Conservation (phyloP, 371 early-diverging fungal species). For the Mucor saturninus region DNA sequence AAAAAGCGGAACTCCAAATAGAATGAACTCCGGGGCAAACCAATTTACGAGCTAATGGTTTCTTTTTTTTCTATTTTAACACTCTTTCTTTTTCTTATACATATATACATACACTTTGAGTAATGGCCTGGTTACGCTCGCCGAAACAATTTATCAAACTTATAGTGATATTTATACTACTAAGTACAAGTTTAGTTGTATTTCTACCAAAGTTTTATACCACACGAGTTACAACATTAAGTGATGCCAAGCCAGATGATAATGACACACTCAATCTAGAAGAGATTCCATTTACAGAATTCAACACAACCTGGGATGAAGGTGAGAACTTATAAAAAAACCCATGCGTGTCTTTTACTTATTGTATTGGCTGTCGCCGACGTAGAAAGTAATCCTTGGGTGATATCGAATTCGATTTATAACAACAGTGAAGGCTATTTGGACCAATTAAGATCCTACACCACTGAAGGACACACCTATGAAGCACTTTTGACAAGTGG, state of each 20-base stretch:
- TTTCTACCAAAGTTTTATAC: slow-evolving; percentile 13
- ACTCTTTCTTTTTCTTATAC: not conserved
- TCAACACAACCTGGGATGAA: slow-evolving; percentile 28
- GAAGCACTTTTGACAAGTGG: slow-evolving; percentile 4
- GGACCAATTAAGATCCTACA: slow-evolving; percentile 21
- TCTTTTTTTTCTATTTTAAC: not conserved
- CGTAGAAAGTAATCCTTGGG: slow-evolving; percentile 26
- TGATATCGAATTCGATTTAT: slow-evolving; percentile 22
- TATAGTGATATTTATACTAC: slow-evolving; percentile 1
- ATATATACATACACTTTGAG: not conserved
- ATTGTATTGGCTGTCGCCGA: not conserved
- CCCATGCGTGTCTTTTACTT: not conserved
- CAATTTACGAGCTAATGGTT: not conserved
- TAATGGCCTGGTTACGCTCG: slow-evolving; percentile 25
- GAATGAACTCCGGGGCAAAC: no score
- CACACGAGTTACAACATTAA: slow-evolving; percentile 1
- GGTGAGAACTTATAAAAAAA: slow-evolving; percentile 1
- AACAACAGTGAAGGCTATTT: slow-evolving; percentile 8
- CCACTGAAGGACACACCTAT: slow-evolving; percentile 21
- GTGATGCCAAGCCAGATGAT: slow-evolving; percentile 16
- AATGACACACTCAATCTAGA: not conserved
- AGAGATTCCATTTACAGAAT: not conserved
- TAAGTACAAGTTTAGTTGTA: slow-evolving; percentile 7
- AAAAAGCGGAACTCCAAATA: no score
- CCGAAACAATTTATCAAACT: slow-evolving; percentile 23